phyloP scores from a whole-genome alignment of 2,329 filamentous ascomycete species.

The Cercospora sojina region DNA sequence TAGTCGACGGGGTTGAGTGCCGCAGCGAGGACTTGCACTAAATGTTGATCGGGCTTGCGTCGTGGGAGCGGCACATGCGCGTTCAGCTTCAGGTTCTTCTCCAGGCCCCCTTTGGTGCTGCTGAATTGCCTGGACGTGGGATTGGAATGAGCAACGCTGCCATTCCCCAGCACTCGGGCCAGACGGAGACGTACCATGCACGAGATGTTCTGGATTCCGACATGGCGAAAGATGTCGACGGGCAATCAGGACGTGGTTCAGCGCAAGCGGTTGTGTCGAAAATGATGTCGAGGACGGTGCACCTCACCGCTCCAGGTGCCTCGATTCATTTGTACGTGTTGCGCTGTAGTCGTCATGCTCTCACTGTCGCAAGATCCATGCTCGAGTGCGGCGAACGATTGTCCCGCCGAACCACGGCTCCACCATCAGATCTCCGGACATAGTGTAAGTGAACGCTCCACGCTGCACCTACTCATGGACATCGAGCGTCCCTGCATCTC shows the following conservation, averaged over 20 bases:
- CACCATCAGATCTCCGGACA: no score
- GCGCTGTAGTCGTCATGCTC: neutral
- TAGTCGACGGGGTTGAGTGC: constrained; percentile 62
- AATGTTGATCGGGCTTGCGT: constrained; percentile 47
- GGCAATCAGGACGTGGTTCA: neutral
- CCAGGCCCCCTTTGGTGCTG: constrained; percentile 48
- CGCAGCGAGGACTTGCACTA: constrained; percentile 56
- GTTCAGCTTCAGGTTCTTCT: constrained; percentile 54
- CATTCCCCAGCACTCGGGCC: neutral
- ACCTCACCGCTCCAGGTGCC: neutral
- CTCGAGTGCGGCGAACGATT: neutral
- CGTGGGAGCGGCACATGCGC: constrained; percentile 42
- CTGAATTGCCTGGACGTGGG: constrained; percentile 50
- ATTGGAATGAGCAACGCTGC: neutral
- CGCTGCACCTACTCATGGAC: neutral
- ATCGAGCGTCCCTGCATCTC: neutral
- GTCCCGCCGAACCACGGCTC: neutral
- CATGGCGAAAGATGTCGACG: neutral
- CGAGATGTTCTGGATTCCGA: constrained; percentile 49
- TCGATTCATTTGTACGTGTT: neutral
- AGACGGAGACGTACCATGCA: constrained; percentile 41
- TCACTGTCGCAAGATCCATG: neutral
- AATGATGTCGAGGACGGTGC: neutral
- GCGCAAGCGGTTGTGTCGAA: neutral
- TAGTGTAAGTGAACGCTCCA: neutral